These are phyloP conservation scores for Ilyonectria mors-panacis DNA, from an alignment of 2,329 filamentous ascomycete genomes.

Conservation along the genomic window DNA sequence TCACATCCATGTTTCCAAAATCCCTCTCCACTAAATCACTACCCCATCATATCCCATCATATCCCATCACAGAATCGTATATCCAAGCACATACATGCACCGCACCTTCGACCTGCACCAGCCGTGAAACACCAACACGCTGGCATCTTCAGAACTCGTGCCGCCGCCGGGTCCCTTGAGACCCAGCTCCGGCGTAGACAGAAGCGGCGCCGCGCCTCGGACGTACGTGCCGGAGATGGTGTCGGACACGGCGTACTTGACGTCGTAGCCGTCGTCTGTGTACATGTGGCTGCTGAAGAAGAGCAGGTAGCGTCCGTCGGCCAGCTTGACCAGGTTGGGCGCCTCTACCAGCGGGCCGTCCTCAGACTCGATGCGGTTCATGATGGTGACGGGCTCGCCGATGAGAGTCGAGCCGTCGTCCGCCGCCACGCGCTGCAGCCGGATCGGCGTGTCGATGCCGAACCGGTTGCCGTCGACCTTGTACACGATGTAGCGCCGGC, in stretches of 20 bases:
- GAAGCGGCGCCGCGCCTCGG: slow-evolving; percentile 50
- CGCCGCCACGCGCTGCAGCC: slow-evolving; percentile 66
- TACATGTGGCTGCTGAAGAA: slow-evolving; percentile 76
- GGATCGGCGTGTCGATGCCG: slow-evolving; percentile 67
- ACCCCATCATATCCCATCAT: too few species aligned
- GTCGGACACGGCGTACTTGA: slow-evolving; percentile 70
- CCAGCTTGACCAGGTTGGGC: slow-evolving; percentile 65
- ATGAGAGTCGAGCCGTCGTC: slow-evolving; percentile 67
- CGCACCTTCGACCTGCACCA: slow-evolving; percentile 51
- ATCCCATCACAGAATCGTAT: slow-evolving; percentile 33
- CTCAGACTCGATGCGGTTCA: slow-evolving; percentile 57
- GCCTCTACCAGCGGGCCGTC: slow-evolving; percentile 74
- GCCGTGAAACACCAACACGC: slow-evolving; percentile 56
- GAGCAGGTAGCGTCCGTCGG: slow-evolving; percentile 68
- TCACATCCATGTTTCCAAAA: slow-evolving; percentile 5
- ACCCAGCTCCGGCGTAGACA: slow-evolving; percentile 56
- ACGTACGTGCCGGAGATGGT: slow-evolving; percentile 56
- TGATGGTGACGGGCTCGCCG: slow-evolving; percentile 64
- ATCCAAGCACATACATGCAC: slow-evolving; percentile 55
- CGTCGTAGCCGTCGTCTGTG: slow-evolving; percentile 67
- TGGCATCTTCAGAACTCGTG: slow-evolving; percentile 50
- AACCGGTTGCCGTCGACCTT: slow-evolving; percentile 77
- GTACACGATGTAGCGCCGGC: slow-evolving; percentile 72
- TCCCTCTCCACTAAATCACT: not conserved
- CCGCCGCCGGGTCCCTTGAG: slow-evolving; percentile 60